Percentiles rank a stretch among this genome's conserved stretches.
Conservation (phyloP, 2,329 filamentous ascomycete species). For the Ceratocystis variospora region DNA sequence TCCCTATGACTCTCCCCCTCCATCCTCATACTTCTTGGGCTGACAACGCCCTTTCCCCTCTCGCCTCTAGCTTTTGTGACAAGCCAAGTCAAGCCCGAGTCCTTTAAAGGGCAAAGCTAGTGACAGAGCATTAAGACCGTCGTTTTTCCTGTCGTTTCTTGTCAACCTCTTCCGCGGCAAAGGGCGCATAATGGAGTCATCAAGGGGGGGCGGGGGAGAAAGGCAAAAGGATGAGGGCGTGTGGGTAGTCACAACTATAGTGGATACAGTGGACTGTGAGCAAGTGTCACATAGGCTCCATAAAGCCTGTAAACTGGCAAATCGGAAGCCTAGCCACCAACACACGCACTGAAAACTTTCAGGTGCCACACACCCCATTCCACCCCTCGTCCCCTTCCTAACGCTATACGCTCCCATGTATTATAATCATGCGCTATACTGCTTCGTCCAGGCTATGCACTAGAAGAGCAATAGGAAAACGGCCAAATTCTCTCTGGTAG, state of each 20-base stretch:
- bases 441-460: not conserved
- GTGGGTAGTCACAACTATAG: not conserved
- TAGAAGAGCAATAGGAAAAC: not conserved
- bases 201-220: not conserved
- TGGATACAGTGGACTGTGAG: not conserved
- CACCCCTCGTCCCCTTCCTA: not conserved
- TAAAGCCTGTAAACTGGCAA: not conserved
- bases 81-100: not conserved
- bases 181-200: not conserved
- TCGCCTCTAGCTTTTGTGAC: not conserved
- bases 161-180: conserved; percentile 1
- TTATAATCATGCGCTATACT: not conserved
- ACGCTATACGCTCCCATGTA: not conserved
- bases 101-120: not conserved
- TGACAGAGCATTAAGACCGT: too few relatives aligned
- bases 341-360: conserved; percentile 6
- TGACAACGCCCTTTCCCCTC: not conserved
- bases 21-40: not conserved
- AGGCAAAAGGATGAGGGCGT: not conserved
- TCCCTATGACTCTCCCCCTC: not conserved
- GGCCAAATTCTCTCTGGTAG: not conserved
- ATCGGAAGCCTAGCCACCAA: not conserved
- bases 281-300: not conserved
- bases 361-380: not conserved
- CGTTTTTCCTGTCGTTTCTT: too few relatives aligned